Evolutionary conservation across 441 rosid genomes (phyloP), one percentile per base, ranked within the genome.

Genomic region (Breynia disticha): DNA sequence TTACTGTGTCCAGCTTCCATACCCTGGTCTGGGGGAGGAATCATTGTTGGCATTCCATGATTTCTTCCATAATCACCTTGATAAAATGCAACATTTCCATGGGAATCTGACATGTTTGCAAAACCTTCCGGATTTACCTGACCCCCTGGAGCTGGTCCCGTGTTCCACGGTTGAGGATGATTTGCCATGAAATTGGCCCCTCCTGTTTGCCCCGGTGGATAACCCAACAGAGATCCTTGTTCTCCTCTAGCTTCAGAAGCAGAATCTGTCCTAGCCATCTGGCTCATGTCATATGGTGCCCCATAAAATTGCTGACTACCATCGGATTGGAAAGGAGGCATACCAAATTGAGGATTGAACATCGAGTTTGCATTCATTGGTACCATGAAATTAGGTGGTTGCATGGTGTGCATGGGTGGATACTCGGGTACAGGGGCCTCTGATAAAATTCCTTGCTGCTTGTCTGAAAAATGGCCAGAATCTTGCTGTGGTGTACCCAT

Each of bases 151-250:
- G 70, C 56, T 53, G 79, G 69, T 50, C 77, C 86, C 0, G 69
- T 35, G 56, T 77, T 88, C 96, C 98, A 88, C 6, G 85, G 70
- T 59, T 72, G 87, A 64, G 91, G 78, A 77, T 76, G 86, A 55
- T 70, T 59, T 37, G 72, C 67, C 46, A 75, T 67, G 66, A 73
- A 83, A 63, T 77, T 86, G 54, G 65, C 24, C 43, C 74, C 76
- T 54, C 70, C 73, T 41, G 71, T 54, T 50, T 83, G 79, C 41
- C 81, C 67, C 49, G 84, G 79, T 32, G 82, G 89, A 63, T 76
- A 84, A 52, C 95, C 91, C 59, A 79, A 61, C 61, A 84, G 61
- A 16, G 95, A 84, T 11, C 87, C 89, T 65, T 82, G 95, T 54
- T 84, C 91, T 4, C 72, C 66, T 50, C 88, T 90, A 50, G 49